phyloP scores from a whole-genome alignment of 2,329 filamentous ascomycete genomes.

The Diaporthe sp. region DNA sequence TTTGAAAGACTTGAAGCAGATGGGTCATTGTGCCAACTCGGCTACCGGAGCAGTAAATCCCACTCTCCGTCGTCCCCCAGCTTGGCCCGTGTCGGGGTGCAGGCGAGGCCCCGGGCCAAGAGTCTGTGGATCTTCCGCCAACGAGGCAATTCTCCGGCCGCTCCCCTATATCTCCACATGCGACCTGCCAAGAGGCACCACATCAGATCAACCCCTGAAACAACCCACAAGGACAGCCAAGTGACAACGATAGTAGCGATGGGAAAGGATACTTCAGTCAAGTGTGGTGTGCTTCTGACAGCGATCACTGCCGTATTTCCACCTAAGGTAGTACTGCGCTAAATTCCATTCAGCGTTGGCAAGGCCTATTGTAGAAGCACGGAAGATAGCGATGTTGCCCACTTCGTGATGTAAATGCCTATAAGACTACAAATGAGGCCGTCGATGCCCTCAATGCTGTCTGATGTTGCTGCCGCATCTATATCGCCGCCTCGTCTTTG shows the following conservation, averaged over 20 bases:
- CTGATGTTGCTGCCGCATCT: neutral
- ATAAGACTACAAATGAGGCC: neutral
- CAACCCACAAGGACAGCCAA: slow-evolving; percentile 4
- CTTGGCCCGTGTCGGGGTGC: slow-evolving; percentile 1
- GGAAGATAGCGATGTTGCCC: neutral
- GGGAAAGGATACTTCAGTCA: neutral
- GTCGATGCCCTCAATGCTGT: neutral
- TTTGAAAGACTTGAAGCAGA: neutral
- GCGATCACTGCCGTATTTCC: neutral
- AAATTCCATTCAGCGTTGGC: neutral
- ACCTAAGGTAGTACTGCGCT: neutral
- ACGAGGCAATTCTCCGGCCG: slow-evolving; percentile 15
- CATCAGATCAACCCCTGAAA: slow-evolving; percentile 4
- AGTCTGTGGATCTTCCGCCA: slow-evolving; percentile 18
- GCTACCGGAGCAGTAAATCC: neutral
- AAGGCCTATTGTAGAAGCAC: slow-evolving; percentile 13
- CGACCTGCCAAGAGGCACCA: slow-evolving; percentile 19
- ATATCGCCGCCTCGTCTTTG: too few species aligned
- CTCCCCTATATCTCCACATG: slow-evolving; percentile 1
- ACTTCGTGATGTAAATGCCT: neutral
- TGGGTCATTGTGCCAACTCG: neutral
- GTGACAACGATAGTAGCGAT: neutral
- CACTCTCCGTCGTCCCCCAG: neutral
- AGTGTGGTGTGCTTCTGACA: slow-evolving; percentile 9
- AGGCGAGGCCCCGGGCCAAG: slow-evolving; percentile 9